phyloP scores from a whole-genome alignment of 805 yeast genomes.

The Saccharomycopsis capsularis region DNA sequence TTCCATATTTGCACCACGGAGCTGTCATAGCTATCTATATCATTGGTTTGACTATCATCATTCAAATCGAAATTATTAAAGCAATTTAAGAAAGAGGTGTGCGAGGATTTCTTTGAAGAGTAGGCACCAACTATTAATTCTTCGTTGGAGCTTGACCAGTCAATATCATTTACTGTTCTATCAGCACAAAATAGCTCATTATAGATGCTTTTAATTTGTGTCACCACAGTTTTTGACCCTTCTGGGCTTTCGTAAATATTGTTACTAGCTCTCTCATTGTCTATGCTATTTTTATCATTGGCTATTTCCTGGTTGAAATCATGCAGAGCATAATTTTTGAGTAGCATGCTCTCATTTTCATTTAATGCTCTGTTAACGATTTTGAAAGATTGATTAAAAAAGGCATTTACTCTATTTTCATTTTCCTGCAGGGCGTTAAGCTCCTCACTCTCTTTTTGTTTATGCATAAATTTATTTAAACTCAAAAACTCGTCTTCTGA shows the following conservation, averaged over 20 bases:
- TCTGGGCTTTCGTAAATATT: background rate
- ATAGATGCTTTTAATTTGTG: conserved; percentile 6
- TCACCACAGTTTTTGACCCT: background rate
- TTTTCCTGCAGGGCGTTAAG: background rate
- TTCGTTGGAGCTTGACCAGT: conserved; percentile 20
- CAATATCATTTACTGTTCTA: conserved; percentile 21
- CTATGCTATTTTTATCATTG: background rate
- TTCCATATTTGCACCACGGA: conserved; percentile 31
- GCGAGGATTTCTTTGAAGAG: background rate
- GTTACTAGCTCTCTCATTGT: background rate
- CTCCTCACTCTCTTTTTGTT: background rate
- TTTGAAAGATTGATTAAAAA: conserved; percentile 19
- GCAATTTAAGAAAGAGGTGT: background rate
- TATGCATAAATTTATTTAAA: background rate
- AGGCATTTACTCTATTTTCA: background rate
- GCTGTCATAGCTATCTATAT: conserved; percentile 9
- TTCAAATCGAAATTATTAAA: background rate
- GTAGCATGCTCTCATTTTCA: background rate
- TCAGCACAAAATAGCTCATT: conserved; percentile 6
- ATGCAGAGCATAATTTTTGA: background rate
- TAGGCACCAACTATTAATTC: conserved; percentile 21
- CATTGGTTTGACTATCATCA: background rate
- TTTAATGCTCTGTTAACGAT: conserved; percentile 15
- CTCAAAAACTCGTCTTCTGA: background rate
- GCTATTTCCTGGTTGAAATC: background rate